These are phyloP conservation scores for Nepenthes mirabilis DNA, from an alignment of 148 eudicot species.

Conservation along the genomic window DNA sequence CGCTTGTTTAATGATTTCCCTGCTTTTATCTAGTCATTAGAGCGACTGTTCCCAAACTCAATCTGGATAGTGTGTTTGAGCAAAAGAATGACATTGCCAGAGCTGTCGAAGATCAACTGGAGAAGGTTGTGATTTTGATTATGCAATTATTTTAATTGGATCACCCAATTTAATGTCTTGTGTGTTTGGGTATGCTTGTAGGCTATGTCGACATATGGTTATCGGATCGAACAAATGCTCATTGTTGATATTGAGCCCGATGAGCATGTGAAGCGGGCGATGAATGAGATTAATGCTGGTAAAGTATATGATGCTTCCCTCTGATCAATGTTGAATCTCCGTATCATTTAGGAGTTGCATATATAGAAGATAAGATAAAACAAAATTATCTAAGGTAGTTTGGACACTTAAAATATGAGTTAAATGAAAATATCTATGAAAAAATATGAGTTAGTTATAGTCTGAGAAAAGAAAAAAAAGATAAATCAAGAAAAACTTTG, in stretches of 20 bases:
- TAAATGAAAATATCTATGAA: too few species aligned
- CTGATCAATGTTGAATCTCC: background rate
- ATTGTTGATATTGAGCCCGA: slow-evolving; percentile 74
- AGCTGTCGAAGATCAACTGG: slow-evolving; percentile 60
- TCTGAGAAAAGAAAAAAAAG: too few species aligned
- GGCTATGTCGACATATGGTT: slow-evolving; percentile 83
- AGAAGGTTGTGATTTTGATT: slow-evolving; percentile 24
- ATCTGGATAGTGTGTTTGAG: slow-evolving; percentile 57
- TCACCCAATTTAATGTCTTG: background rate
- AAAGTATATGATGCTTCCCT: slow-evolving; percentile 2
- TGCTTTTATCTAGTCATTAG: slow-evolving; percentile 34
- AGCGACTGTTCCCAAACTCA: slow-evolving; percentile 56
- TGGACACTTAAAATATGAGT: too few species aligned
- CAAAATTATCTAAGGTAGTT: too few species aligned
- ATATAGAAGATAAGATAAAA: too few species aligned
- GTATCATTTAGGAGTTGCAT: too few species aligned
- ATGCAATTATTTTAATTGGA: background rate
- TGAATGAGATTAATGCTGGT: slow-evolving; percentile 91
- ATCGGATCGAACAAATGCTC: slow-evolving; percentile 60
- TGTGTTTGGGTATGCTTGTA: slow-evolving; percentile 5
- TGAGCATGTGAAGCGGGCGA: slow-evolving; percentile 63
- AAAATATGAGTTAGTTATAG: too few species aligned
- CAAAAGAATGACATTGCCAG: slow-evolving; percentile 62
- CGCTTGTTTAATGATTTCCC: background rate
- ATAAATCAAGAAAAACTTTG: too few species aligned